Conservation (phyloP, 2,329 filamentous ascomycete species). For the Huntiella decipiens region DNA sequence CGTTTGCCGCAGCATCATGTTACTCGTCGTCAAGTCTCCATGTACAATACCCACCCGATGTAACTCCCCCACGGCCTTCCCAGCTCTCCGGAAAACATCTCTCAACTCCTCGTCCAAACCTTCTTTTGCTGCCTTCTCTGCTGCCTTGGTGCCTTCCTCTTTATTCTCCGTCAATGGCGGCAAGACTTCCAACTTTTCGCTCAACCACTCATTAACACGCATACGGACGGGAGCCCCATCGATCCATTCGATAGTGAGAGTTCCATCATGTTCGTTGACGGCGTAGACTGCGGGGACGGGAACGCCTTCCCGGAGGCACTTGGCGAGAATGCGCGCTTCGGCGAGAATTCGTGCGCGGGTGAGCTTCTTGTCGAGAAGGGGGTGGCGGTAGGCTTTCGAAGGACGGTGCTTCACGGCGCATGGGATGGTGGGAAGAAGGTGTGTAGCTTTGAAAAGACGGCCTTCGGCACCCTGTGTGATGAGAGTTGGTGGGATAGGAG, state of each 20-base stretch:
- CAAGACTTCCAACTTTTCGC: slow-evolving; percentile 23
- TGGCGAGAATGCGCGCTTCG: slow-evolving; percentile 69
- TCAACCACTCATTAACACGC: slow-evolving; percentile 50
- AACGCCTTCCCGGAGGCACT: slow-evolving; percentile 61
- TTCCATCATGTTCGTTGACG: slow-evolving; percentile 42
- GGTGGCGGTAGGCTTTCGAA: slow-evolving; percentile 79
- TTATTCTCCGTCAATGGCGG: slow-evolving; percentile 8
- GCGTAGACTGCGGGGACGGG: slow-evolving; percentile 66
- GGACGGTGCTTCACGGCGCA: slow-evolving; percentile 84
- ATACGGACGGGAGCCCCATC: slow-evolving; percentile 51
- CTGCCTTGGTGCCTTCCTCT: neutral
- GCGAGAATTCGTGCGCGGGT: slow-evolving; percentile 74
- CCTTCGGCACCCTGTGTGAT: slow-evolving; percentile 92
- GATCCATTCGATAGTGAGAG: slow-evolving; percentile 75
- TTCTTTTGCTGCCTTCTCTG: slow-evolving; percentile 17
- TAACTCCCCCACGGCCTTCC: slow-evolving; percentile 50
- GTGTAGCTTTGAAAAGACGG: slow-evolving; percentile 74
- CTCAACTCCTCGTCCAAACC: slow-evolving; percentile 32
- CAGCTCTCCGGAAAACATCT: slow-evolving; percentile 51
- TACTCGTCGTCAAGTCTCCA: slow-evolving; percentile 92
- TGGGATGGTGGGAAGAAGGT: slow-evolving; percentile 46
- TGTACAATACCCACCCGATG: slow-evolving; percentile 79
- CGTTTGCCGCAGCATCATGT: slow-evolving; percentile 58
- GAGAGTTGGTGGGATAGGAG: slow-evolving; percentile 39
- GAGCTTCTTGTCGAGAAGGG: slow-evolving; percentile 67